A percentile compares a stretch with the other conserved stretches of the same genome.
Evolutionary conservation across 1,284 basidiomycete species (phyloP).

Genomic region (Volvariella surrecta): DNA sequence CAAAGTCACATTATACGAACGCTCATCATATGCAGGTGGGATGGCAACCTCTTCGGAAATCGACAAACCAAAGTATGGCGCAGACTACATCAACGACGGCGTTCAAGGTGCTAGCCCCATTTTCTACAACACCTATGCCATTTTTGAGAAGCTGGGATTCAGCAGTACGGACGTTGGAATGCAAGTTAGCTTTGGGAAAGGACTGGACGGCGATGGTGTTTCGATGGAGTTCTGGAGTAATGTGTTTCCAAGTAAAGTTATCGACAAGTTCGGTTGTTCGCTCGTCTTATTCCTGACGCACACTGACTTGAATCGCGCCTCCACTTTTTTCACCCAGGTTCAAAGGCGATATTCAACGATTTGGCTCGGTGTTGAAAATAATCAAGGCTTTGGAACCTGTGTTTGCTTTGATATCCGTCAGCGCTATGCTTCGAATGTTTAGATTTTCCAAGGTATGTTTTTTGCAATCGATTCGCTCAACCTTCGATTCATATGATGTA

Average conservation of each 20-base stretch:
- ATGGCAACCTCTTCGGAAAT: slow-evolving; percentile 52
- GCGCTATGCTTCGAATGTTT: slow-evolving; percentile 49
- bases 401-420: slow-evolving; percentile 53
- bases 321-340: slow-evolving; percentile 19
- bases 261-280: slow-evolving; percentile 25
- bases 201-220: slow-evolving; percentile 21
- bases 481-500: not conserved
- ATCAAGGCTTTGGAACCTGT: slow-evolving; percentile 44
- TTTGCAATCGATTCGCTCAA: not conserved
- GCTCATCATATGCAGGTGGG: slow-evolving; percentile 43
- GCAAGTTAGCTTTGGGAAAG: slow-evolving; percentile 59
- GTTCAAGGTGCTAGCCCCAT: slow-evolving; percentile 49
- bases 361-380: slow-evolving; percentile 45
- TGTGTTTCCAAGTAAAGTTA: slow-evolving; percentile 49
- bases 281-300: not conserved
- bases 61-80: slow-evolving; percentile 38
- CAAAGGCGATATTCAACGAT: slow-evolving; percentile 47
- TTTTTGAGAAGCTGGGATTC: slow-evolving; percentile 48
- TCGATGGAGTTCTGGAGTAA: slow-evolving; percentile 54
- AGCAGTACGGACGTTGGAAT: slow-evolving; percentile 45
- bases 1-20: slow-evolving; percentile 46
- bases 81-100: slow-evolving; percentile 51
- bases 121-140: slow-evolving; percentile 49
- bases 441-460: slow-evolving; percentile 37
- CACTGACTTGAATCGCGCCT: not conserved